Base-by-base conservation (phyloP, 1,139 yeast species). In the Yamadazyma jaroonii region DNA sequence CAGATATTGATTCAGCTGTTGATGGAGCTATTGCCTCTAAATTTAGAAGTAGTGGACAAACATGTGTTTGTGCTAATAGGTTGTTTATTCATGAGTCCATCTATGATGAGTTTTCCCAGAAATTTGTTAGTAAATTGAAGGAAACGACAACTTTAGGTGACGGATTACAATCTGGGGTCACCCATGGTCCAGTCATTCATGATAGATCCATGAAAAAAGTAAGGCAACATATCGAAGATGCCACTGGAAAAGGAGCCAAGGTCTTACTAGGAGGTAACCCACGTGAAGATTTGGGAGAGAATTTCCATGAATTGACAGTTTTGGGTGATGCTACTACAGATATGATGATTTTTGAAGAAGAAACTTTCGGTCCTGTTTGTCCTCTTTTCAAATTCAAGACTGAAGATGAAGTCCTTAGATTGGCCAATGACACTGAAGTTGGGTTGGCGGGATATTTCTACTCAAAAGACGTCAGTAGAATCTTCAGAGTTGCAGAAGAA, bases 341-440 rank as follows among this genome's bases (percentile, higher is more conserved):
- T 29, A 85, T 88, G 74, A 55, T 61, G 40, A 84, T 88, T 20
- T 68, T 79, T 41, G 54, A 64, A 24, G 94, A 87, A 50, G 97
- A 89, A 63, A 87, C 95, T 1, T 89, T 89, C 58, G 97, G 96
- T 9, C 97, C 97, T 4, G 69, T 89, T 32, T 94, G 92, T 38
- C 92, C 94, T 1, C 61, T 89, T 29, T 74, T 84, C 46, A 74
- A 77, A 44, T 83, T 88, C 58, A 65, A 69, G 11, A 61, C 77
- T 21, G 81, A 79, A 35, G 85, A 83, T 40, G 87, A 87, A 53
- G 96, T 81, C 9, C 59, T 89, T 26, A 61, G 59, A 23, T 61
- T 72, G 50, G 94, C 95, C 23, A 89, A 89, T 59, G 74, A 75
- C 46, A 77, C 82, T 10, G 62, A 60, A 0, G 72, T 66, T 29